Conservation (phyloP, 306 rosid genomes). For the Trifolium repens region DNA sequence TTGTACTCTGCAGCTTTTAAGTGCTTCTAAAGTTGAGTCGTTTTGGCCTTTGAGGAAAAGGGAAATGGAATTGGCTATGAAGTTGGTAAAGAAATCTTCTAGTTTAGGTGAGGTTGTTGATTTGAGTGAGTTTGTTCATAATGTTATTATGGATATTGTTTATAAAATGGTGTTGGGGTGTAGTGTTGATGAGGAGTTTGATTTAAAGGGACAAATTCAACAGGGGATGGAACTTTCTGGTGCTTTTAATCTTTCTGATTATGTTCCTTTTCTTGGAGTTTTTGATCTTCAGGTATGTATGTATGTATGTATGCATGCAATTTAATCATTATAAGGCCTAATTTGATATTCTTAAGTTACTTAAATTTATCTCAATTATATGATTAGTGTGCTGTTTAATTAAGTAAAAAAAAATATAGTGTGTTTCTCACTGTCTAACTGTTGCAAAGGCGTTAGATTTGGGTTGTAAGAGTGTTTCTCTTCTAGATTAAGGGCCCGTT, state of each 20-base stretch:
- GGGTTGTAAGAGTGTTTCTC: too few relatives aligned
- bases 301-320: background rate
- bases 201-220: slow-evolving; percentile 28
- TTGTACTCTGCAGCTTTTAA: slow-evolving; percentile 37
- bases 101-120: slow-evolving; percentile 35
- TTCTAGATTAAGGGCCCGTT: too few relatives aligned
- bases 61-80: slow-evolving; percentile 8
- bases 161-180: slow-evolving; percentile 40
- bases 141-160: slow-evolving; percentile 18
- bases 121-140: slow-evolving; percentile 18
- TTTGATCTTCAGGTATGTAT: slow-evolving; percentile 43
- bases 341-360: too few relatives aligned
- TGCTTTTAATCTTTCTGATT: slow-evolving; percentile 43
- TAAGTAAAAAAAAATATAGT: too few relatives aligned
- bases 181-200: slow-evolving; percentile 10
- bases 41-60: slow-evolving; percentile 33
- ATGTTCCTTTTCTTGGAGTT: slow-evolving; percentile 32
- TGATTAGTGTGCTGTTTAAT: too few relatives aligned
- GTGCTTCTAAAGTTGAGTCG: slow-evolving; percentile 33
- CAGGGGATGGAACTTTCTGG: background rate
- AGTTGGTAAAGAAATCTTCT: slow-evolving; percentile 14
- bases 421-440: too few relatives aligned
- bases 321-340: too few relatives aligned
- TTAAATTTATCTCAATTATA: too few relatives aligned
- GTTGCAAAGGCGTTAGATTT: too few relatives aligned